Percentiles rank a stretch among this genome's conserved stretches.
Evolutionary conservation across 495 filamentous ascomycete species (phyloP).

Genomic region (Neurospora sp.): DNA sequence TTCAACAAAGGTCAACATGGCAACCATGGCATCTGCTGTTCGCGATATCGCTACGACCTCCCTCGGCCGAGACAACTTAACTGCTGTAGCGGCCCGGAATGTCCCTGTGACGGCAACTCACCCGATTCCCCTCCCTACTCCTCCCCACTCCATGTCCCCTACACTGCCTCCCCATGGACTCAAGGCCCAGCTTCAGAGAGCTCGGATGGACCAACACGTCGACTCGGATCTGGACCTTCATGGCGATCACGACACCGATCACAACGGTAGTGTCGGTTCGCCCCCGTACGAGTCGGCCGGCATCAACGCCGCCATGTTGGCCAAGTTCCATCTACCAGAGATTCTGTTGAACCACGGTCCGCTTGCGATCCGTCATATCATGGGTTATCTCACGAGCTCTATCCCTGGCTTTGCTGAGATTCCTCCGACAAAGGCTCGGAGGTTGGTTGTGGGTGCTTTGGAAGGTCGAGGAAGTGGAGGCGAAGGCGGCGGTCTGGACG

Average conservation of each 20-base stretch:
- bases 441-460: constrained; percentile 75
- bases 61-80: constrained; percentile 50
- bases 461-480: constrained; percentile 60
- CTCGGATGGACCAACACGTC: constrained; percentile 50
- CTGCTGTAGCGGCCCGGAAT: constrained; percentile 48
- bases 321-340: constrained; percentile 82
- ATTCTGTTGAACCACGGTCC: constrained; percentile 86
- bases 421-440: constrained; percentile 80
- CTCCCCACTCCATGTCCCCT: constrained; percentile 93
- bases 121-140: constrained; percentile 74
- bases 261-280: constrained; percentile 35
- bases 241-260: constrained; percentile 53
- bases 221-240: constrained; percentile 85
- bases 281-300: constrained; percentile 61
- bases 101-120: constrained; percentile 46
- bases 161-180: constrained; percentile 73
- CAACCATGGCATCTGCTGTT: constrained; percentile 48
- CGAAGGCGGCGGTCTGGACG: constrained; percentile 54
- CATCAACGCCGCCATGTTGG: constrained; percentile 79
- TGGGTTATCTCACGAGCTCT: constrained; percentile 82
- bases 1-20: constrained; percentile 40
- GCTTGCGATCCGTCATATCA: constrained; percentile 87
- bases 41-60: constrained; percentile 59
- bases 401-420: constrained; percentile 90
- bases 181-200: constrained; percentile 48